Evolutionary conservation across 108 stramenopile genomes (phyloP), one percentile per base, ranked within the genome.

Genomic region (Chaetoceros tenuissimus): DNA sequence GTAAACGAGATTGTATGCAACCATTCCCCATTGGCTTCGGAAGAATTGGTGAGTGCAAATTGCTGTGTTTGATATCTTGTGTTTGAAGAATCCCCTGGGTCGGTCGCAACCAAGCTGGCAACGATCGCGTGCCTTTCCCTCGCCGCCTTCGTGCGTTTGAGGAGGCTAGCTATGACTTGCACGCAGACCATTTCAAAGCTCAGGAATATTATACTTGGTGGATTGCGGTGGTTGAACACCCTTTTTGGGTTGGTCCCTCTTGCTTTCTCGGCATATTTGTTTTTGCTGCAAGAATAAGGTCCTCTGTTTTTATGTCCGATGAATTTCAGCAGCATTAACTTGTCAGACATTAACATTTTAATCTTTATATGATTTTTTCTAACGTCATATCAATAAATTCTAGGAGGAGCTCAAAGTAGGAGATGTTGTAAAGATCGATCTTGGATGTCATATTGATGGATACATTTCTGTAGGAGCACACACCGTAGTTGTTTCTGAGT

Each of bases 1-100:
- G 96, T 99, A 49, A 99, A 99, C 74, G 97, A 99, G 61, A 64
- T 86, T 50, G 95, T 98, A 31, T 98, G 96, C 80, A 97, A 99
- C 74, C 81, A 82, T 77, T 89, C 89, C 40, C 99, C 99, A 1
- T 80, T 99, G 46, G 71, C 78, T 0, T 82, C 85, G 23, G 97
- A 98, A 72, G 85, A 75, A 60, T 48, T 61, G 57, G 89, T 87
- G 71, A 71, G 88, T 84, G 17, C 23, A 10, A 18, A 26, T n/a
- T 1, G 53, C 45, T 34, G 20, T 58, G 48, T 31, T 50, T 49
- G 22, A 50, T 45, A 46, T 46, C n/a, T 59, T 21, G 64, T 8
- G 17, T 21, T 47, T 16, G 22, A 3, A 46, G 53, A 26, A 57
- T 3, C 57, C 22, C 82, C 82, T 83, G 75, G 68, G 62, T 25